Base-by-base conservation (phyloP, 768 basidiomycete species). In the Asterophora parasitica region DNA sequence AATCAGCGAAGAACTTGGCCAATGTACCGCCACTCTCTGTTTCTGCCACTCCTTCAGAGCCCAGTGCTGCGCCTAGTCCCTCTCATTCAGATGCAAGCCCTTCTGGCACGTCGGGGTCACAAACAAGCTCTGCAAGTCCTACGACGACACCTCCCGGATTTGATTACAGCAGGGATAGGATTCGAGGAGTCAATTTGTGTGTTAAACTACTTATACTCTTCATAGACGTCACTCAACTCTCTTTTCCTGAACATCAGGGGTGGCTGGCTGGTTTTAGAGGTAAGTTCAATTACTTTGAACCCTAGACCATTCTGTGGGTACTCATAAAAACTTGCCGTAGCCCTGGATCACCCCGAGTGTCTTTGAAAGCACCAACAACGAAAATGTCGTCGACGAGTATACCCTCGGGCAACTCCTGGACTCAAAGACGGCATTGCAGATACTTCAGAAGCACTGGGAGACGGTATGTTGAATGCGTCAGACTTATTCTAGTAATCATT, bases 271-370 rank as follows among this genome's bases (percentile, higher is more conserved):
- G 78, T 83, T 12, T 63, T 83, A 2, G 81, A 83, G 68, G 78
- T 76, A 39, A 36, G 65, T 38, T 16, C 11, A 10, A 15, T 42
- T 23, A 6, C 23, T 23, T 28, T 10, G 34, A 41, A 27, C 41
- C 7, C 23, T 23, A 6, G 3, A 6, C 23, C 23, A 3, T 6
- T 23, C 23, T 3, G 23, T 33, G 43, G 36, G 35, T 4, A 10
- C 4, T n/a, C 13, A 8, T 10, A 27, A 10, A 17, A 5, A 17
- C 8, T 43, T 42, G 26, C 36, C 19, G 15, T 49, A 86, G 81
- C 84, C 85, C 27, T 88, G 86, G 86, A 88, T 88, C 46, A 87
- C 83, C 1, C 86, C 86, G 1, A 84, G 82, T 56, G 69, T 88
- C 9, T 88, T 88, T 51, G 71, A 81, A 51, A 75, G 69, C 58